A percentile compares a stretch with the other conserved stretches of the same genome.
Conservation (phyloP, 1,284 basidiomycete genomes). For the Amylostereum areolatum region DNA sequence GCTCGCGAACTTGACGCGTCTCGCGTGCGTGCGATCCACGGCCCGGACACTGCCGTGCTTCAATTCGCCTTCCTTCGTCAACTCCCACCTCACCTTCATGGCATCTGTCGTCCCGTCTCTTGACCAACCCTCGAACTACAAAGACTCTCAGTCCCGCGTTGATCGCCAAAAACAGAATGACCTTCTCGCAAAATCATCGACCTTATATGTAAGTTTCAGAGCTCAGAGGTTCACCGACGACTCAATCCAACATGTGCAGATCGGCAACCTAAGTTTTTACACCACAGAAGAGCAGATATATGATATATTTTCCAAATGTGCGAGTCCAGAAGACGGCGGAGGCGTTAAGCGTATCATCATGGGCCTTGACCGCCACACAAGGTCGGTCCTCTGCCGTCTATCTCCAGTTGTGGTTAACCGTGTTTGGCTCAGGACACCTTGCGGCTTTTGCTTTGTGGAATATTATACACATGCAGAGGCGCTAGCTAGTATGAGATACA, state of each 20-base stretch:
- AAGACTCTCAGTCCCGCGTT: slow-evolving; percentile 80
- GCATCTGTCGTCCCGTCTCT: slow-evolving; percentile 80
- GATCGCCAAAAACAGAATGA: slow-evolving; percentile 69
- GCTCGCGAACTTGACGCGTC: slow-evolving; percentile 24
- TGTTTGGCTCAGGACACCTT: slow-evolving; percentile 72
- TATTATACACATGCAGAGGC: slow-evolving; percentile 97
- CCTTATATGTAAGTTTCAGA: slow-evolving; percentile 60
- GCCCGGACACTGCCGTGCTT: not conserved
- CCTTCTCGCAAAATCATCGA: slow-evolving; percentile 65
- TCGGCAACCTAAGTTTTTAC: slow-evolving; percentile 96
- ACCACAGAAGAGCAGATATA: slow-evolving; percentile 99
- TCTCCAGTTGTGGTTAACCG: slow-evolving; percentile 5
- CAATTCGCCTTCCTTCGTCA: no score
- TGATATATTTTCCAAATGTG: slow-evolving; percentile 92
- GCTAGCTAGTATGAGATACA: slow-evolving; percentile 87
- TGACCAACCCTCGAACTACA: slow-evolving; percentile 93
- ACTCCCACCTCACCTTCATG: slow-evolving; percentile 48
- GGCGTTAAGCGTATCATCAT: slow-evolving; percentile 99
- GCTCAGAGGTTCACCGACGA: not conserved
- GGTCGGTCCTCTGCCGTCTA: slow-evolving; percentile 39
- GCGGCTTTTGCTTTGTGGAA: slow-evolving; percentile 99
- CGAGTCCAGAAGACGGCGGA: slow-evolving; percentile 84
- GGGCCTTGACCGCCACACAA: slow-evolving; percentile 94
- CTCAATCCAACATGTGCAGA: slow-evolving; percentile 38
- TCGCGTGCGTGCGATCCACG: slow-evolving; percentile 9